These are phyloP conservation scores for Fonsecaea erecta DNA, from an alignment of 2,329 filamentous ascomycete species.

Conservation along the genomic window DNA sequence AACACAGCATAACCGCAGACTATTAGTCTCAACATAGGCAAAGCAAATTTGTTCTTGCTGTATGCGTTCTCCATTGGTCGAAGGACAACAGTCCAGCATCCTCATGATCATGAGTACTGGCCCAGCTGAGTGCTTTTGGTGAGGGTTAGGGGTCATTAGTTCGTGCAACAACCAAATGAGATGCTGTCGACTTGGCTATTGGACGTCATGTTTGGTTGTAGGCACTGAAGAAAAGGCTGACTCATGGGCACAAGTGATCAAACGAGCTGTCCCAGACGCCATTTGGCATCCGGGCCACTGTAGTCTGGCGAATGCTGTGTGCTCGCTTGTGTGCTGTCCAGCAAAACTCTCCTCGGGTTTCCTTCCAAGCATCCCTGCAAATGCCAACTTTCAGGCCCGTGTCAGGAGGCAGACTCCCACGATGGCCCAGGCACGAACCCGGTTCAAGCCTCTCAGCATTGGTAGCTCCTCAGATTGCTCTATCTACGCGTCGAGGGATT, in stretches of 20 bases:
- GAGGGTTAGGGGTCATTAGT: constrained; percentile 2
- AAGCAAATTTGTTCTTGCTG: neutral
- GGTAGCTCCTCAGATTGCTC: neutral
- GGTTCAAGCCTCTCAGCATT: neutral
- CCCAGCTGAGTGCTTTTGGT: neutral
- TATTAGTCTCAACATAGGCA: neutral
- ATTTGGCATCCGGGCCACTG: neutral
- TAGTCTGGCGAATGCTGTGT: no score
- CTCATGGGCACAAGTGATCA: neutral
- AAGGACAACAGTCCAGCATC: neutral
- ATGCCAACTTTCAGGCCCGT: neutral
- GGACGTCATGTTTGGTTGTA: neutral
- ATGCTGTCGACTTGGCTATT: neutral
- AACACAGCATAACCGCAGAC: neutral
- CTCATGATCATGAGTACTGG: neutral
- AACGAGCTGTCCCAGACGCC: neutral
- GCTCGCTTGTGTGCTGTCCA: no score
- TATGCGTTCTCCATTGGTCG: neutral
- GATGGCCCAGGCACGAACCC: neutral
- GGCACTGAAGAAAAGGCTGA: neutral
- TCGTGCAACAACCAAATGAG: neutral
- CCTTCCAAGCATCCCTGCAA: no score
- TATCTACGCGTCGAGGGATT: neutral
- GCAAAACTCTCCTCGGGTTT: no score
- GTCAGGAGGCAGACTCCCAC: neutral